These are phyloP conservation scores for Byssothecium circinans DNA, from an alignment of 2,329 filamentous ascomycete species.

Conservation along the genomic window DNA sequence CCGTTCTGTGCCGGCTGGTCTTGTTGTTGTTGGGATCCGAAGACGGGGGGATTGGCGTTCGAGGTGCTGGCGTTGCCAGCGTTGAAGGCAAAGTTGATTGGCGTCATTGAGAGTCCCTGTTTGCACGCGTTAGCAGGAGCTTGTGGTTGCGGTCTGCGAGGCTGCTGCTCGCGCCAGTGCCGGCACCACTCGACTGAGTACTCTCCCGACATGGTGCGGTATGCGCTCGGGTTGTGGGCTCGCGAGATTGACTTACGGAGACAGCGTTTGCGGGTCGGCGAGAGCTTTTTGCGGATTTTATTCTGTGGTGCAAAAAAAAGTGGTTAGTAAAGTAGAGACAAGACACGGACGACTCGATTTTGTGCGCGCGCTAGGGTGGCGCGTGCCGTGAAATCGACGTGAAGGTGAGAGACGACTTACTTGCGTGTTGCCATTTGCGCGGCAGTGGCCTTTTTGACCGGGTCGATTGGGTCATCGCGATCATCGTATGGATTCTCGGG, in stretches of 20 bases:
- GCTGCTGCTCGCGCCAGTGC: slow-evolving; percentile 11
- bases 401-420: slow-evolving; percentile 46
- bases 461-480: slow-evolving; percentile 43
- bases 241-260: slow-evolving; percentile 29
- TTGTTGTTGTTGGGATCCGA: slow-evolving; percentile 5
- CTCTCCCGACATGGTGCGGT: slow-evolving; percentile 7
- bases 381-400: not conserved
- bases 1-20: not conserved
- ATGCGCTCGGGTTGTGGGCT: slow-evolving; percentile 4
- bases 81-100: slow-evolving; percentile 27
- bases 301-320: slow-evolving; percentile 1
- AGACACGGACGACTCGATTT: slow-evolving; percentile 7
- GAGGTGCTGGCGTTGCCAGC: slow-evolving; percentile 16
- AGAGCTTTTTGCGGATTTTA: slow-evolving; percentile 5
- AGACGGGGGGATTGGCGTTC: slow-evolving; percentile 8
- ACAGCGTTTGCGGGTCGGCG: slow-evolving; percentile 24
- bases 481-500: slow-evolving; percentile 32
- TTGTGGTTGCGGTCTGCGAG: slow-evolving; percentile 1
- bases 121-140: slow-evolving; percentile 20
- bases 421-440: slow-evolving; percentile 58
- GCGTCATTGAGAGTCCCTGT: slow-evolving; percentile 15
- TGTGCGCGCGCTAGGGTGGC: not conserved
- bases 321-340: slow-evolving; percentile 3
- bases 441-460: slow-evolving; percentile 55
- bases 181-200: not conserved